phyloP scores from a whole-genome alignment of 176 grass and related monocot species.

The Oryza glaberrima region DNA sequence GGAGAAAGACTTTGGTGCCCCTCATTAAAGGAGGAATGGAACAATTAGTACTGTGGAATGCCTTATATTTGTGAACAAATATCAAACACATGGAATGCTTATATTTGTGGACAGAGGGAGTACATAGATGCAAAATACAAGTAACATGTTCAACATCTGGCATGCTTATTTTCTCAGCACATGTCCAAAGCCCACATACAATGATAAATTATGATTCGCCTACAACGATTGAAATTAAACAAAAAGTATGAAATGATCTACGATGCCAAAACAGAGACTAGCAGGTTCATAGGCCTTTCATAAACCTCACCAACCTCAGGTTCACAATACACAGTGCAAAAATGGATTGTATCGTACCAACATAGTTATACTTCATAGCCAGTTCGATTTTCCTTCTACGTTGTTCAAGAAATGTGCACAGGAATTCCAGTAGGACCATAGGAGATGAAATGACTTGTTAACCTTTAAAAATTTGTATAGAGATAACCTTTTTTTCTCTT shows the following conservation, averaged over 20 bases:
- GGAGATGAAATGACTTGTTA: not conserved
- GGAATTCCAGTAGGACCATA: not conserved
- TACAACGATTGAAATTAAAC: not conserved
- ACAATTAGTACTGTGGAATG: too few relatives aligned
- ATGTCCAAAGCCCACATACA: not conserved
- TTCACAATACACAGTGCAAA: not conserved
- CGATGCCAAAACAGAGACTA: slow-evolving; percentile 1
- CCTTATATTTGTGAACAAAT: too few relatives aligned
- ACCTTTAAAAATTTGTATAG: not conserved
- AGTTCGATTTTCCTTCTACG: too few relatives aligned
- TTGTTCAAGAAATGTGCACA: not conserved
- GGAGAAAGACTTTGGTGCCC: too few relatives aligned
- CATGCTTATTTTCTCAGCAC: not conserved
- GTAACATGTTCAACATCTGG: slow-evolving; percentile 10
- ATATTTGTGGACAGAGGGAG: too few relatives aligned
- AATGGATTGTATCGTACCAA: not conserved
- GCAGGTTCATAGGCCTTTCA: not conserved
- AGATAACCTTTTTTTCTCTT: not conserved
- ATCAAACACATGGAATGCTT: too few relatives aligned
- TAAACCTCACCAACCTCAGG: slow-evolving; percentile 16
- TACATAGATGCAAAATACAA: slow-evolving; percentile 13
- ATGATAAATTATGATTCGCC: slow-evolving; percentile 10
- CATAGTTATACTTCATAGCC: not conserved
- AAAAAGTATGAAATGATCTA: not conserved
- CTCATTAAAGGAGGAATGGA: too few relatives aligned